Conservation (phyloP, 2,329 filamentous ascomycete genomes). For the Cladosporium velox region DNA sequence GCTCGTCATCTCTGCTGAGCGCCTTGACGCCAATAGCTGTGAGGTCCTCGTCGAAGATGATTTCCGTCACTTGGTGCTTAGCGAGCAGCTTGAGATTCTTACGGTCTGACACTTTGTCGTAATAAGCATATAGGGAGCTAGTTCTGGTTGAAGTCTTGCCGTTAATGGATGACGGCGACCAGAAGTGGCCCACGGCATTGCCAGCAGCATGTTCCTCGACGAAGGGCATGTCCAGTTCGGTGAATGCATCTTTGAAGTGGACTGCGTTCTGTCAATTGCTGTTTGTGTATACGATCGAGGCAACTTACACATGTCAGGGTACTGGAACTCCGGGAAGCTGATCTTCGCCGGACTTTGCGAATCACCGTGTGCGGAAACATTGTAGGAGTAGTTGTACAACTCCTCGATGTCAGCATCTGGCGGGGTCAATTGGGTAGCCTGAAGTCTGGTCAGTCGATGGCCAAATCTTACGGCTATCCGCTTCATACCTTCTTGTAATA, state of each 20-base stretch:
- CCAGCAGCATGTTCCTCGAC: conserved; percentile 7
- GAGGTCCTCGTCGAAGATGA: not conserved
- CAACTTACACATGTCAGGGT: not conserved
- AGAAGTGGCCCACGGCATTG: conserved; percentile 1
- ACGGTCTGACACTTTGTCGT: not conserved
- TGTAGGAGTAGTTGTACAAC: conserved; percentile 37
- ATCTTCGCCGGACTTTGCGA: conserved; percentile 1
- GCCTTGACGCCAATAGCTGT: conserved; percentile 1
- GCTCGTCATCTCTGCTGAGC: not conserved
- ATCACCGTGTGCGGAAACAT: not conserved
- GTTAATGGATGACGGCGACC: conserved; percentile 47
- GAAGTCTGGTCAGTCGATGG: conserved; percentile 33
- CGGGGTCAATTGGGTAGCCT: conserved; percentile 37
- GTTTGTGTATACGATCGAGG: not conserved
- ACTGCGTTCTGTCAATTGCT: not conserved
- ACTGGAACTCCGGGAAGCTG: conserved; percentile 8
- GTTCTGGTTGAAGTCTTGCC: conserved; percentile 51
- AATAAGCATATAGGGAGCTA: conserved; percentile 42
- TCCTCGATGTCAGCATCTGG: conserved; percentile 48
- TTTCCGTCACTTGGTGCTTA: not conserved
- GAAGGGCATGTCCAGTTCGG: not conserved
- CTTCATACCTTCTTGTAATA: not conserved
- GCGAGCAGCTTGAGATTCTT: not conserved
- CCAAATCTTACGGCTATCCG: not conserved
- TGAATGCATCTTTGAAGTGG: not conserved